Conservation (phyloP, 345 rosid species). For the Moricandia moricandioides region DNA sequence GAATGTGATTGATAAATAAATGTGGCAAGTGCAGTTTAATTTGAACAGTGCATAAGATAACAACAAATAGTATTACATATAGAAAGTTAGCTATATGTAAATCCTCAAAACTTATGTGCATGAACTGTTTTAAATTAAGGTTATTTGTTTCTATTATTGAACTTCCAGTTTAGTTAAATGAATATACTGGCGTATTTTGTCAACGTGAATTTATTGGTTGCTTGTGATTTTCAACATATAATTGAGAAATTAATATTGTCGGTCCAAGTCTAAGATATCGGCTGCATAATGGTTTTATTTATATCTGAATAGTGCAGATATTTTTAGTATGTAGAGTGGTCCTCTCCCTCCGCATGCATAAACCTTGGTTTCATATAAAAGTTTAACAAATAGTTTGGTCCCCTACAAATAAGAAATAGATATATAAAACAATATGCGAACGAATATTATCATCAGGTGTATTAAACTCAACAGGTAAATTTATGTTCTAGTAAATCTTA, state of each 20-base stretch:
- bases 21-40: neutral
- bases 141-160: neutral
- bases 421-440: neutral
- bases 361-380: constrained; percentile 21
- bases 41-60: neutral
- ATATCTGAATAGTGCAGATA: constrained; percentile 24
- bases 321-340: constrained; percentile 15
- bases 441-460: constrained; percentile 6
- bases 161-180: neutral
- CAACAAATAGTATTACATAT: neutral
- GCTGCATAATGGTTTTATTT: constrained; percentile 17
- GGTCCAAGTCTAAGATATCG: constrained; percentile 37
- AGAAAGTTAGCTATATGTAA: neutral
- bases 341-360: constrained; percentile 18
- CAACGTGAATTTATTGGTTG: neutral
- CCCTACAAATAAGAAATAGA: constrained; percentile 29
- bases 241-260: constrained; percentile 1
- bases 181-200: neutral
- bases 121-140: neutral
- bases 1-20: neutral
- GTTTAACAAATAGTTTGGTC: constrained; percentile 32
- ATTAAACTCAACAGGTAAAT: neutral
- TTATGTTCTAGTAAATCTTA: neutral
- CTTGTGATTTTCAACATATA: neutral
- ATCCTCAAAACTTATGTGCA: neutral